These are phyloP conservation scores for Rhizoclosmatium globosum DNA, from an alignment of 192 early-diverging fungal genomes.

Conservation along the genomic window DNA sequence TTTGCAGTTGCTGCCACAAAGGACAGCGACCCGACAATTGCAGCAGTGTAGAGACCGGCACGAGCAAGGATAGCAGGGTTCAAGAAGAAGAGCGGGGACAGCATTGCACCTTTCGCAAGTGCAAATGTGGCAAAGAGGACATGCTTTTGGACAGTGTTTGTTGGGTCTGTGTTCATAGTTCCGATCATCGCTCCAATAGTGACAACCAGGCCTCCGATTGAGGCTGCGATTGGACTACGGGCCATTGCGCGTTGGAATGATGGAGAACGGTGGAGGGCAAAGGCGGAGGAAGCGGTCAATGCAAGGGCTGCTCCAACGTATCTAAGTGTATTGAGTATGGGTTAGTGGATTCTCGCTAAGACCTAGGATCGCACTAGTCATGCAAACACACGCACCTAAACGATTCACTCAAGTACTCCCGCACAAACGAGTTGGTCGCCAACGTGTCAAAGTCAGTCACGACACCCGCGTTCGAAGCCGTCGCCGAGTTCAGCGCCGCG, in stretches of 20 bases:
- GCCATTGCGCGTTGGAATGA: constrained; percentile 17
- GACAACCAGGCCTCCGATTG: constrained; percentile 19
- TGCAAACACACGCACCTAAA: not conserved
- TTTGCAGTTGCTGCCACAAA: constrained; percentile 29
- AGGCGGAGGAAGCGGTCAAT: constrained; percentile 12
- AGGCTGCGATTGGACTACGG: not conserved
- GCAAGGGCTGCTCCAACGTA: constrained; percentile 27
- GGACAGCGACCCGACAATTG: constrained; percentile 27
- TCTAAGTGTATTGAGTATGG: not conserved
- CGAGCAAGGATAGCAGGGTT: constrained; percentile 27
- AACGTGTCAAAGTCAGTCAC: constrained; percentile 1
- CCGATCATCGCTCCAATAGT: constrained; percentile 16
- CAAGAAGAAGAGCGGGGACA: constrained; percentile 26
- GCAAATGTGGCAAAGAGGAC: constrained; percentile 33
- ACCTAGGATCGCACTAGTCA: not conserved
- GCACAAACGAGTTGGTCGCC: constrained; percentile 23
- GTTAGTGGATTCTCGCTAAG: not conserved
- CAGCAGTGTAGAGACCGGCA: constrained; percentile 23
- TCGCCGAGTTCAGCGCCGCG: constrained; percentile 5
- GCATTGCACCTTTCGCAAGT: constrained; percentile 20
- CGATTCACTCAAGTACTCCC: constrained; percentile 26
- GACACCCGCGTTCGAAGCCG: not conserved
- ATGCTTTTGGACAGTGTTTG: constrained; percentile 25
- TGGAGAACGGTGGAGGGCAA: not conserved
- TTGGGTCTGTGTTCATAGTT: constrained; percentile 16